Evolutionary conservation across 2,329 filamentous ascomycete genomes (phyloP), one percentile per base, ranked within the genome.

Genomic region (Phyllosticta citriasiana): DNA sequence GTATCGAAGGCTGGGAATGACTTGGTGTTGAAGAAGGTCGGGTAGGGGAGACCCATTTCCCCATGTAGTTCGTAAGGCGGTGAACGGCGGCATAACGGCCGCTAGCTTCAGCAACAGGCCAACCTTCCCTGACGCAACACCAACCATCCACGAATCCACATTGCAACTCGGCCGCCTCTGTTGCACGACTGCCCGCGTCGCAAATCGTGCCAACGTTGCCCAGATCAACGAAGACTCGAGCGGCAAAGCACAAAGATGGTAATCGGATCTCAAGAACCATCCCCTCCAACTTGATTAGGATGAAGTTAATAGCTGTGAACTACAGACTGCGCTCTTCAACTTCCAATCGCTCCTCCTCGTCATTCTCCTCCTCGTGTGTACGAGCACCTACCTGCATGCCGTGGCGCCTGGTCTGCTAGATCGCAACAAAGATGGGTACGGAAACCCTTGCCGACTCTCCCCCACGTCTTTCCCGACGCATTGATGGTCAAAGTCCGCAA

Each of bases 281-380:
- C 40, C 16, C 16, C 16, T 16, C 12, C 40, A 4, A 47, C 14
- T 19, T 16, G 4, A 10, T 22, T 33, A 6, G 7, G 40, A 53
- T 7, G n/a, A 27, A 10, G 19, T 22, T 40, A 40, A 52, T 51
- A 14, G n/a, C 52, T 47, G 5, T 5, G 12, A 16, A 4, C 25
- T 12, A 19, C 70, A 97, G 94, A 89, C 94, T 63, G 94, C 94
- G 60, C 88, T 99, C 71, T 97, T 99, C 86, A 97, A 97, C 79
- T 97, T 99, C 80, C 91, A 97, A 77, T 96, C 91, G 63, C 88
- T 97, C 68, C 84, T 99, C 68, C 85, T 97, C 69, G 93, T 97
- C 67, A 86, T 99, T 70, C 86, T 99, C 57, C 88, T 99, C 67
- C 85, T 95, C 68, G 95, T 97, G 72, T 99, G 94, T 83, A 97